These are phyloP conservation scores for Daldinia decipiens DNA, from an alignment of 495 filamentous ascomycete species.

Conservation along the genomic window DNA sequence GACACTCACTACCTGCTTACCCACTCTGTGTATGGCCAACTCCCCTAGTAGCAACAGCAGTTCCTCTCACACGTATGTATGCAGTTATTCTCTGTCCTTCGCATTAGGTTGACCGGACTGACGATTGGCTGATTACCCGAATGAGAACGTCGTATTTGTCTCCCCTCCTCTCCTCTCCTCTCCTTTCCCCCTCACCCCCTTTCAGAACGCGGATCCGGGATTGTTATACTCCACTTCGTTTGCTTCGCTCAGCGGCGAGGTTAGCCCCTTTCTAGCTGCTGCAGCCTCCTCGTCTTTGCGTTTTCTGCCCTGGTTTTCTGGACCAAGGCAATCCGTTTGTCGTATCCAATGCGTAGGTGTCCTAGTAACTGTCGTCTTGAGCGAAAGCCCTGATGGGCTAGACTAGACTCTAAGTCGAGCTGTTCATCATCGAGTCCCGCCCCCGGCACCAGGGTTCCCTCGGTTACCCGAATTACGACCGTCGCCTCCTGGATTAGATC, in stretches of 20 bases:
- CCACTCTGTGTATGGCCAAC: not conserved
- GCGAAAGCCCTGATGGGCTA: not conserved
- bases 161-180: not conserved
- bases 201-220: not conserved
- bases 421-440: conserved; percentile 2
- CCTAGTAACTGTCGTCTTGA: not conserved
- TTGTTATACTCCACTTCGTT: not conserved
- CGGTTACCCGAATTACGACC: conserved; percentile 14
- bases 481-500: conserved; percentile 25
- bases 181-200: not conserved
- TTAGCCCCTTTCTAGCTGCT: too few species aligned
- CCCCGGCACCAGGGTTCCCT: conserved; percentile 9
- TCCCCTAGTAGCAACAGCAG: not conserved
- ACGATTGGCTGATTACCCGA: conserved; percentile 4
- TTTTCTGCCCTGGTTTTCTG: not conserved
- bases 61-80: not conserved
- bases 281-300: not conserved
- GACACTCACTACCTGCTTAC: not conserved
- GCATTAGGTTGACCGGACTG: conserved; percentile 3
- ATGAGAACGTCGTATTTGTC: not conserved
- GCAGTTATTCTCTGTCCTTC: not conserved
- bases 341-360: not conserved
- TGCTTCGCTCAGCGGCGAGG: not conserved
- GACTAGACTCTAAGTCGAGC: not conserved
- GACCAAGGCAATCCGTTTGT: not conserved